Evolutionary conservation across 179 eudicot species (phyloP), one percentile per base, ranked within the genome.

Genomic region (Silene noctiflora): DNA sequence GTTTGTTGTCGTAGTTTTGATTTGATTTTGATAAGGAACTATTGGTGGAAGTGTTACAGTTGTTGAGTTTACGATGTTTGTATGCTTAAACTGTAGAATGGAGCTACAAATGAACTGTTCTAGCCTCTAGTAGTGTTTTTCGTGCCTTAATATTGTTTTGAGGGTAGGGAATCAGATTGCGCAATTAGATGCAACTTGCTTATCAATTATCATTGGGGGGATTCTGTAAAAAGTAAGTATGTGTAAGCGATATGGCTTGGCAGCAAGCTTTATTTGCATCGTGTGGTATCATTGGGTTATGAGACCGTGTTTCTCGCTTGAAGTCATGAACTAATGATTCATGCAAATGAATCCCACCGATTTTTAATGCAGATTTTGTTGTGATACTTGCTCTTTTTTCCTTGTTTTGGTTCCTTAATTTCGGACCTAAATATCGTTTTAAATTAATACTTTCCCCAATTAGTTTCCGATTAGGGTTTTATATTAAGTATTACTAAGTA

Each of bases 351-450:
- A 4, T 33, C 2, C 19, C 27, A 20, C 25, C 31, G 6, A 17
- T 35, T 31, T 22, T 44, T 69, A 19, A 69, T 21, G 13, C 27
- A 22, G 58, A 13, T 44, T 48, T 46, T 69, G 58, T 44, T 69
- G 2, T 22, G 19, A 20, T 69, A 21, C 14, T 20, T 69, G 33
- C 19, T 69, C n/a, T 21, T 69, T 19, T 69, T 69, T 69, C 33
- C 11, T 46, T 69, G 29, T 69, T 22, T n/a, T 5, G 60, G 59
- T 69, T 69, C 58, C 44, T 69, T 69, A 19, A 69, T 14, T 24
- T 3, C 12, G 16, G 1, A 42, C 11, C 46, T 42, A 17, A 39
- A 14, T 20, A 67, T 16, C 13, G 51, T 31, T 31, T 42, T 33
- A 33, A 33, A 33, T 33, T 33, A 33, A 33, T 33, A 19, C 72